Conservation (phyloP, 805 yeast species). For the Candida yuanshanica region DNA sequence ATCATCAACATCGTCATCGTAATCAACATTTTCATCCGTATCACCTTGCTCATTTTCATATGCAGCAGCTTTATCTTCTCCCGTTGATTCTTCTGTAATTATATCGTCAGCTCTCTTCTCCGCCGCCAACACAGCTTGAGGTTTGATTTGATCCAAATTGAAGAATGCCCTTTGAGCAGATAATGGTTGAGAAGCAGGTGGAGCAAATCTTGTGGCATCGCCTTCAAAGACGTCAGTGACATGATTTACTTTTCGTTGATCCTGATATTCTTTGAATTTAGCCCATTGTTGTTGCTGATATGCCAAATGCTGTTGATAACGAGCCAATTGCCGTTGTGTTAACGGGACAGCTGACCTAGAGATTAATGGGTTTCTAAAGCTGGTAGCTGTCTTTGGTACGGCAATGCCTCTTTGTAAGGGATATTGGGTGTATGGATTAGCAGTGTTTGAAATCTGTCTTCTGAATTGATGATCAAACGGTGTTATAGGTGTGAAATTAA, state of each 20-base stretch:
- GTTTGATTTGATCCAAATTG: constrained; percentile 18
- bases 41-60: constrained; percentile 1
- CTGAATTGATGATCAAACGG: constrained; percentile 9
- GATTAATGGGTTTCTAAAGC: constrained; percentile 12
- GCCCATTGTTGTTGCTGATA: constrained; percentile 24
- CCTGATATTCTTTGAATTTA: constrained; percentile 21
- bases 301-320: constrained; percentile 23
- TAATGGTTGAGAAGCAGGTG: constrained; percentile 45
- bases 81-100: constrained; percentile 13
- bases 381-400: constrained; percentile 20
- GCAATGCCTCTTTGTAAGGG: neutral
- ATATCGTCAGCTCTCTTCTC: constrained; percentile 3
- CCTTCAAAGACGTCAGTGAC: constrained; percentile 48
- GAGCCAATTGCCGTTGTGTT: constrained; percentile 19
- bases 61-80: too few relatives aligned
- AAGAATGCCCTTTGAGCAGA: constrained; percentile 42
- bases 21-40: constrained; percentile 6
- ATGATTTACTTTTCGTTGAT: constrained; percentile 21
- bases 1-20: too few relatives aligned
- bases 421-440: constrained; percentile 9
- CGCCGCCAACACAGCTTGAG: constrained; percentile 5
- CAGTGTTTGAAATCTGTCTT: constrained; percentile 10
- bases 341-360: constrained; percentile 8
- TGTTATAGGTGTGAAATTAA: constrained; percentile 8
- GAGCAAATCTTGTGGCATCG: constrained; percentile 41